A percentile compares a stretch with the other conserved stretches of the same genome.
These are phyloP conservation scores for Myxozyma monticola DNA, from an alignment of 805 yeast genomes.

Conservation along the genomic window DNA sequence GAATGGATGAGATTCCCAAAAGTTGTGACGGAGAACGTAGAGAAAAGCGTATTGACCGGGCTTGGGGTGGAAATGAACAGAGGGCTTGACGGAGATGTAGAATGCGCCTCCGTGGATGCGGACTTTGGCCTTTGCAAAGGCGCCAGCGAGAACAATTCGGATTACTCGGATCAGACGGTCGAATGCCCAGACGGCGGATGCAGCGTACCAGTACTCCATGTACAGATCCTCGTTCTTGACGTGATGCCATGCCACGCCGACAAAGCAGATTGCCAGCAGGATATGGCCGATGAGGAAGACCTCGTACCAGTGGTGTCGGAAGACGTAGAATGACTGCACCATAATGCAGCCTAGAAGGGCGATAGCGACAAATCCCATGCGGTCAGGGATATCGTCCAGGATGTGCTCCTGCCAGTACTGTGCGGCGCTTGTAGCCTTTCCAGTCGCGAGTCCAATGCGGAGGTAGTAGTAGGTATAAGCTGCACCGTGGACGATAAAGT, in stretches of 20 bases:
- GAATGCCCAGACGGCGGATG: constrained; percentile 67
- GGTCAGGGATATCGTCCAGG: constrained; percentile 14
- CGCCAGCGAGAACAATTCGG: constrained; percentile 60
- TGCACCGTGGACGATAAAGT: constrained; percentile 56
- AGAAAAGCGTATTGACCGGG: constrained; percentile 25
- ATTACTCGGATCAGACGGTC: constrained; percentile 61
- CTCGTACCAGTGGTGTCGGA: constrained; percentile 62
- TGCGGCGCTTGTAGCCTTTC: constrained; percentile 26
- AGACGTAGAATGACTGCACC: constrained; percentile 50
- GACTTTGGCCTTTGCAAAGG: constrained; percentile 35
- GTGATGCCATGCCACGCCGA: constrained; percentile 40
- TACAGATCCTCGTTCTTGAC: constrained; percentile 53
- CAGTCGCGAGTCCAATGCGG: constrained; percentile 30
- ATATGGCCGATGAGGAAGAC: constrained; percentile 59
- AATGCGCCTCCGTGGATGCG: constrained; percentile 22
- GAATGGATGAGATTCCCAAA: constrained; percentile 22
- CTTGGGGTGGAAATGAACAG: background rate
- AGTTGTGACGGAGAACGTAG: constrained; percentile 20
- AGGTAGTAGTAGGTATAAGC: constrained; percentile 51
- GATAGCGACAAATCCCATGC: constrained; percentile 46
- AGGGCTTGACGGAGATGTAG: constrained; percentile 14
- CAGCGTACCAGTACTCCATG: constrained; percentile 52
- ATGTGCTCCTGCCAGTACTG: constrained; percentile 41
- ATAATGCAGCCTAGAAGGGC: constrained; percentile 26
- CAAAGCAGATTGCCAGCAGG: constrained; percentile 48